Evolutionary conservation across 805 yeast species (phyloP).

Genomic region (Cyberlindnera lachancei): DNA sequence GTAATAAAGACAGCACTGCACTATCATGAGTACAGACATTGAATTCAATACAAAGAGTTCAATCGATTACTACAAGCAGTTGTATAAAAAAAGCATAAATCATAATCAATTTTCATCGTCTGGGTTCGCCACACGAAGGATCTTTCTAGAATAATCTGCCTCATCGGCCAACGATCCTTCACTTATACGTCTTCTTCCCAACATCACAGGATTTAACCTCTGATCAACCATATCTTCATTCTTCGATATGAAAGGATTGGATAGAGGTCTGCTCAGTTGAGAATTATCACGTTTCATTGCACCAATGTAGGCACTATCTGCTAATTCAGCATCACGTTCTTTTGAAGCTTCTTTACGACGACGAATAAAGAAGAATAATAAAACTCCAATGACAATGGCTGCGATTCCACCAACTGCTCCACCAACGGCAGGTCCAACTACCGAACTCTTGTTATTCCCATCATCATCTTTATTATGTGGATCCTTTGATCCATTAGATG

Average conservation of each 20-base stretch:
- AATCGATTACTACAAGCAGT: no score
- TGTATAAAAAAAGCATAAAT: no score
- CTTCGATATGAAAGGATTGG: conserved; percentile 57
- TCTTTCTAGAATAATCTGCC: conserved; percentile 72
- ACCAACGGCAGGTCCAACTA: conserved; percentile 55
- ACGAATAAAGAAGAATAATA: conserved; percentile 30
- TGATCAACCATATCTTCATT: conserved; percentile 53
- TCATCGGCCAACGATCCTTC: conserved; percentile 87
- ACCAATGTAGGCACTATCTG: conserved; percentile 51
- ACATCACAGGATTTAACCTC: conserved; percentile 64
- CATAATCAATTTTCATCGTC: conserved; percentile 35
- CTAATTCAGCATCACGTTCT: conserved; percentile 36
- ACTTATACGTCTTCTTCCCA: conserved; percentile 76
- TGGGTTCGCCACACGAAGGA: conserved; percentile 83
- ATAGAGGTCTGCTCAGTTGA: conserved; percentile 27
- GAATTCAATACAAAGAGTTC: no score
- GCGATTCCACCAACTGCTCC: conserved; percentile 53
- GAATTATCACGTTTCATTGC: conserved; percentile 43
- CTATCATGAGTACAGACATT: no score
- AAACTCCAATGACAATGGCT: conserved; percentile 36
- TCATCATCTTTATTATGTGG: no score
- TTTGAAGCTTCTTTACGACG: conserved; percentile 29
- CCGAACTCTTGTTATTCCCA: conserved; percentile 1
- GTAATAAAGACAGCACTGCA: no score
- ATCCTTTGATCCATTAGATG: conserved; percentile 6